These are phyloP conservation scores for Diutina mesorugosa DNA, from an alignment of 1,139 yeast genomes.

Conservation along the genomic window DNA sequence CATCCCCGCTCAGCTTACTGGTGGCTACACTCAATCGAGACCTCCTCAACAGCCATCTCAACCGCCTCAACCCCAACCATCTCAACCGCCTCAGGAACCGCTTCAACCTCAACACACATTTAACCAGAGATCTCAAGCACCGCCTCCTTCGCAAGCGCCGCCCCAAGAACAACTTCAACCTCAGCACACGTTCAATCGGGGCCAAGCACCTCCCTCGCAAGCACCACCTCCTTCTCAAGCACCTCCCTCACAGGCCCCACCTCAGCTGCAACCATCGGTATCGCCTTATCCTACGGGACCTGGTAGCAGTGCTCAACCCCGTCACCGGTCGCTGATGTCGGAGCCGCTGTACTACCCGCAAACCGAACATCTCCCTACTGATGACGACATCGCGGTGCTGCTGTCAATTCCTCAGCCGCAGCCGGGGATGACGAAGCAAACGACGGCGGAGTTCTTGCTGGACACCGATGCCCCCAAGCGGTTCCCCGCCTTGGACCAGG, in stretches of 20 bases:
- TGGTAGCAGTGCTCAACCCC: not conserved
- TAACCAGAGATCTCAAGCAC: not conserved
- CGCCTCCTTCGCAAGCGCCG: not conserved
- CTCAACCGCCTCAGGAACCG: not conserved
- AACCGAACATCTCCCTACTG: not conserved
- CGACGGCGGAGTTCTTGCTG: not conserved
- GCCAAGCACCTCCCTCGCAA: not conserved
- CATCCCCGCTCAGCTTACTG: conserved; percentile 1
- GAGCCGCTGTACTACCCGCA: conserved; percentile 1
- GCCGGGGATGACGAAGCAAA: not conserved
- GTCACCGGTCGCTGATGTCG: not conserved
- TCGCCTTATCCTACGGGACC: not conserved
- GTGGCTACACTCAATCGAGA: not conserved
- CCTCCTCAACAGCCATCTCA: not conserved
- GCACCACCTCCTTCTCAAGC: not conserved
- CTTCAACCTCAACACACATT: conserved; percentile 1
- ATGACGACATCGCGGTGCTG: not conserved
- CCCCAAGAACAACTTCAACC: not conserved
- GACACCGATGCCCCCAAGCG: not conserved
- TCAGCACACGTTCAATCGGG: not conserved
- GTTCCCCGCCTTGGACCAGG: not conserved
- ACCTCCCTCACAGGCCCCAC: not conserved
- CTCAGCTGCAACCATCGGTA: not conserved
- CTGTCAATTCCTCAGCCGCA: not conserved
- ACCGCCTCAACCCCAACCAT: not conserved